Evolutionary conservation across 106 monocot species (phyloP), one percentile per base, ranked within the genome.

Genomic region (Dendrobium nobile): DNA sequence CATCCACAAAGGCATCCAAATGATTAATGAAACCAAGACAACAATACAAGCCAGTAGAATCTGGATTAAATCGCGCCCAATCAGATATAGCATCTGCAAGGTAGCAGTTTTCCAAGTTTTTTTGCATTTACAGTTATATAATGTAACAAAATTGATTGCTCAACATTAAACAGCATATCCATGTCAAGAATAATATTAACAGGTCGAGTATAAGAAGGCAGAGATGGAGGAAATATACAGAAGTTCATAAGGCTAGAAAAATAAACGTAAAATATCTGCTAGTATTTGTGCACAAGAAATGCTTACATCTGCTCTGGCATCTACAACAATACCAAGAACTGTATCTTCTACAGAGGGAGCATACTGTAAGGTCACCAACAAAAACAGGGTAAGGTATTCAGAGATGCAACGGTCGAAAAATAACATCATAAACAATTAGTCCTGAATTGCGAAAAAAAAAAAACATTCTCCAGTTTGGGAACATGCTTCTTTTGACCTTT

Each of bases 271-370:
- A 65, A 65, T 65, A 65, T 65, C 51, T 13, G 18, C 13, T 28
- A 33, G 72, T 16, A 13, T 9, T 72, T 72, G 72, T 40, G 72
- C 72, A 40, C 72, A n/a, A 72, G 40, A 72, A 72, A 33, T 17
- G 7, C 72, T 72, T 86, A 95, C 95, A 85, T 95, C 95, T 79
- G 89, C 78, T 85, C 84, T 95, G 56, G 58, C 82, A 80, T 95
- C 95, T 51, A 95, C 91, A 76, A 95, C 93, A 85, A 93, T 88
- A 47, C 95, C 95, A 79, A 95, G 87, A 88, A 95, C 79, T 24
- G 89, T 81, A 87, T 95, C 95, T 80, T 85, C 93, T 15, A 70
- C 82, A 65, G 79, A 88, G 28, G 95, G 95, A 43, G 84, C 65
- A 82, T 95, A 95, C 92, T 95, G 92, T 87, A 82, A 24, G 9